These are phyloP conservation scores for Phytophthora cactorum DNA, from an alignment of 352 stramenopile genomes.

Conservation along the genomic window DNA sequence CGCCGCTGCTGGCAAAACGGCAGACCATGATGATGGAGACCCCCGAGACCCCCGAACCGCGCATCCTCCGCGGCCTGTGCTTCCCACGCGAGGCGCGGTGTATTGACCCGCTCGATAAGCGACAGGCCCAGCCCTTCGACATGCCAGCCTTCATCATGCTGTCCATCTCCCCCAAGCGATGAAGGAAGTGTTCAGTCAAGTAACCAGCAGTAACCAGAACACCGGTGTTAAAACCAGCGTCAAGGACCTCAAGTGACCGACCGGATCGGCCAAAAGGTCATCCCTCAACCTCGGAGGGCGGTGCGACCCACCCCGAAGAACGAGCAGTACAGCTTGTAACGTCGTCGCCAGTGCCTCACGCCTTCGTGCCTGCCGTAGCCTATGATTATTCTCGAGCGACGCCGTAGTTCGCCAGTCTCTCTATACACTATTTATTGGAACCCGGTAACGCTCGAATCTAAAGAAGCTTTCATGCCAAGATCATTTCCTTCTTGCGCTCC, in stretches of 20 bases:
- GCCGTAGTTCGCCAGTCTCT: conserved; percentile 18
- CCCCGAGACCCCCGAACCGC: conserved; percentile 40
- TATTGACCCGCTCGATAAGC: conserved; percentile 47
- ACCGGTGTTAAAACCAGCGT: conserved; percentile 14
- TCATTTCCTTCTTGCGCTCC: neutral
- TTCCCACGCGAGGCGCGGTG: conserved; percentile 32
- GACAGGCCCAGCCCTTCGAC: conserved; percentile 43
- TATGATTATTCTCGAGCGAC: conserved; percentile 26
- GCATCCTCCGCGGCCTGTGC: conserved; percentile 34
- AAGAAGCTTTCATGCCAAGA: conserved; percentile 18
- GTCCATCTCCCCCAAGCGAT: conserved; percentile 39
- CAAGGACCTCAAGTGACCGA: neutral
- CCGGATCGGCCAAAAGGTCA: neutral
- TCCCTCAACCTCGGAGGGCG: neutral
- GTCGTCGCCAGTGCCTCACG: neutral
- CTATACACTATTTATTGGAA: conserved; percentile 41
- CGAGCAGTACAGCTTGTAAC: neutral
- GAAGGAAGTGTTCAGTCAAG: conserved; percentile 13
- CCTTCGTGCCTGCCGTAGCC: neutral
- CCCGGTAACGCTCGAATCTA: conserved; percentile 17
- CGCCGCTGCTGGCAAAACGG: conserved; percentile 5
- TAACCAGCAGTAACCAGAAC: neutral
- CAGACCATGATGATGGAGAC: conserved; percentile 18
- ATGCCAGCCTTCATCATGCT: conserved; percentile 57
- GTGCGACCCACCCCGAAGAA: neutral